Evolutionary conservation across 345 rosid genomes (phyloP).

Genomic region (Eucalyptus victrix): DNA sequence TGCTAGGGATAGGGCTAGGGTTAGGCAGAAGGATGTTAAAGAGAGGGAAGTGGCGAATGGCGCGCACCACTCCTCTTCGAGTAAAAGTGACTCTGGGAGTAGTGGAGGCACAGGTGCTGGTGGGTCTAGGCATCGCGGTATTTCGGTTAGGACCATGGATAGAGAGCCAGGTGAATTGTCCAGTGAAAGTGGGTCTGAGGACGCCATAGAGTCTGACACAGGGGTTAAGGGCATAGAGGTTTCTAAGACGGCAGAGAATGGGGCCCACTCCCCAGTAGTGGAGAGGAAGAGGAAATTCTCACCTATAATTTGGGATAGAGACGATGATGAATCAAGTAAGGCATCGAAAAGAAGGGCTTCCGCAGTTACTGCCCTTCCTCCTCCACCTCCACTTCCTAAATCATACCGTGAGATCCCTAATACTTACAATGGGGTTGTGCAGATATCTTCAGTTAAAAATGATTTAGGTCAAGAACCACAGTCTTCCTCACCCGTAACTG

Average conservation of each 20-base stretch:
- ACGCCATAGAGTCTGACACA: conserved; percentile 38
- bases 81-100: conserved; percentile 53
- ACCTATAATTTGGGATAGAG: conserved; percentile 96
- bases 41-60: conserved; percentile 61
- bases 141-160: conserved; percentile 38
- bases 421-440: conserved; percentile 24
- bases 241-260: conserved; percentile 35
- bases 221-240: conserved; percentile 25
- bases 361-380: conserved; percentile 27
- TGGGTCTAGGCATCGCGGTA: conserved; percentile 22
- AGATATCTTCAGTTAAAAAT: conserved; percentile 20
- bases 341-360: conserved; percentile 22
- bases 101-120: conserved; percentile 5
- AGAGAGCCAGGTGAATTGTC: conserved; percentile 99
- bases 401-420: conserved; percentile 26
- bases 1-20: conserved; percentile 30
- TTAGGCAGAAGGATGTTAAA: conserved; percentile 51
- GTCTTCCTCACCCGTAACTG: conserved; percentile 14
- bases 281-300: conserved; percentile 92
- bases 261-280: conserved; percentile 13
- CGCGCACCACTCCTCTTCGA: conserved; percentile 33
- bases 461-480: conserved; percentile 3
- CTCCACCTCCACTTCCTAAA: conserved; percentile 47
- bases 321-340: conserved; percentile 34
- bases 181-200: conserved; percentile 97